Conservation (phyloP, 2,329 filamentous ascomycete genomes). For the Colletotrichum costaricense region DNA sequence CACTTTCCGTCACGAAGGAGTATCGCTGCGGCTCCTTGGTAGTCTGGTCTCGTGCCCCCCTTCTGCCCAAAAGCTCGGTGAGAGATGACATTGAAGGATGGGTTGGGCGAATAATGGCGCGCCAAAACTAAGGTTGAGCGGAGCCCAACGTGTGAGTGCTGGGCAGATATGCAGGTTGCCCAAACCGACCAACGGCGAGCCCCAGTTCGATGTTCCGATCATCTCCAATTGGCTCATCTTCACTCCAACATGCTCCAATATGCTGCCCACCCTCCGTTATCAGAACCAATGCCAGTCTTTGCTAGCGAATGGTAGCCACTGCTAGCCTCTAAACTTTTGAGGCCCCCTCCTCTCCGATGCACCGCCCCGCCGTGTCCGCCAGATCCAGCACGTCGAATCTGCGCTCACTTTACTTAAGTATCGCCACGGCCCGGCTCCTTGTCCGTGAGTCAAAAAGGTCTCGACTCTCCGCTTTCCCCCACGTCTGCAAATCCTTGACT, state of each 20-base stretch:
- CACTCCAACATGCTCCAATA: neutral
- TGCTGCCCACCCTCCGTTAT: slow-evolving; percentile 19
- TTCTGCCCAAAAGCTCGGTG: neutral
- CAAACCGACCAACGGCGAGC: neutral
- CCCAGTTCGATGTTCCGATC: neutral
- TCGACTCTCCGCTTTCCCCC: slow-evolving; percentile 18
- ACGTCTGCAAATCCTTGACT: neutral
- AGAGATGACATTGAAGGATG: slow-evolving; percentile 10
- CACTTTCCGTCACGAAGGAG: neutral
- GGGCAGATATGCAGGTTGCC: slow-evolving; percentile 37
- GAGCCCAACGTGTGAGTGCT: slow-evolving; percentile 33
- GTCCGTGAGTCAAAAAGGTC: slow-evolving; percentile 17
- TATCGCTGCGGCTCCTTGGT: neutral
- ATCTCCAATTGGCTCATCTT: slow-evolving; percentile 19
- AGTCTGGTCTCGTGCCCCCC: slow-evolving; percentile 19
- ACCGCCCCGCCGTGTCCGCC: slow-evolving; percentile 32
- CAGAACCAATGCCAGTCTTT: slow-evolving; percentile 9
- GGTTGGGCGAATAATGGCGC: slow-evolving; percentile 21
- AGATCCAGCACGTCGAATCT: slow-evolving; percentile 11
- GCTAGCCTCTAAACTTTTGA: slow-evolving; percentile 24
- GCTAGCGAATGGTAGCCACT: neutral
- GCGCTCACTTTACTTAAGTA: slow-evolving; percentile 30
- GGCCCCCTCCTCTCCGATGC: slow-evolving; percentile 27
- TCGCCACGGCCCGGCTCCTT: slow-evolving; percentile 24
- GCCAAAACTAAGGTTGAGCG: slow-evolving; percentile 4